A percentile compares a stretch with the other conserved stretches of the same genome.
phyloP scores from a whole-genome alignment of 139 green algal species.

The Ostreobium quekettii region DNA sequence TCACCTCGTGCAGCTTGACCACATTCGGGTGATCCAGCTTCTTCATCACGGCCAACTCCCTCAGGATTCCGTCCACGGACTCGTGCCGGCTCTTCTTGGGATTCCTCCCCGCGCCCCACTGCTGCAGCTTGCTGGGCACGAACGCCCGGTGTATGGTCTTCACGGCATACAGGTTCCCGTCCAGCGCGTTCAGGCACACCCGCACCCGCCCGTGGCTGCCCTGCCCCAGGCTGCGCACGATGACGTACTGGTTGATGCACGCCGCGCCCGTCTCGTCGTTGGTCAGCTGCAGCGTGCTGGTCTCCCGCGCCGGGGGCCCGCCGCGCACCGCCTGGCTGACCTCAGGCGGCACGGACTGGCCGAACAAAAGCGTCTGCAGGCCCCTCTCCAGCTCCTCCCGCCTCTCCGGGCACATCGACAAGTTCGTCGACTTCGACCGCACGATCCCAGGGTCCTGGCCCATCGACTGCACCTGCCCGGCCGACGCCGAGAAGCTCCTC shows the following conservation, averaged over 20 bases:
- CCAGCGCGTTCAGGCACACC: slow-evolving; percentile 72
- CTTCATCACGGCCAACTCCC: slow-evolving; percentile 40
- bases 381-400: too few species aligned
- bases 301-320: slow-evolving; percentile 31
- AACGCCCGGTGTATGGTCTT: slow-evolving; percentile 33
- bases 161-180: slow-evolving; percentile 69
- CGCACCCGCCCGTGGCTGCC: slow-evolving; percentile 75
- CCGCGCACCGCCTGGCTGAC: too few species aligned
- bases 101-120: too few species aligned
- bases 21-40: slow-evolving; percentile 38
- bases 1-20: slow-evolving; percentile 27
- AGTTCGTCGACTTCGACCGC: too few species aligned
- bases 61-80: background rate
- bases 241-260: slow-evolving; percentile 74
- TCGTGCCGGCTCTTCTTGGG: background rate
- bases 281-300: slow-evolving; percentile 28
- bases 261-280: slow-evolving; percentile 44
- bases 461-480: too few species aligned
- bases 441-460: too few species aligned
- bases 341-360: too few species aligned
- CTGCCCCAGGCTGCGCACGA: slow-evolving; percentile 67
- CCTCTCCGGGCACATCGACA: too few species aligned
- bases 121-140: slow-evolving; percentile 2
- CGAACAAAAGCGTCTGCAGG: too few species aligned
- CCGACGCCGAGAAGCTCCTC: too few species aligned